A percentile compares a stretch with the other conserved stretches of the same genome.
phyloP scores from a whole-genome alignment of 495 filamentous ascomycete genomes.

The Penicillium salamii region DNA sequence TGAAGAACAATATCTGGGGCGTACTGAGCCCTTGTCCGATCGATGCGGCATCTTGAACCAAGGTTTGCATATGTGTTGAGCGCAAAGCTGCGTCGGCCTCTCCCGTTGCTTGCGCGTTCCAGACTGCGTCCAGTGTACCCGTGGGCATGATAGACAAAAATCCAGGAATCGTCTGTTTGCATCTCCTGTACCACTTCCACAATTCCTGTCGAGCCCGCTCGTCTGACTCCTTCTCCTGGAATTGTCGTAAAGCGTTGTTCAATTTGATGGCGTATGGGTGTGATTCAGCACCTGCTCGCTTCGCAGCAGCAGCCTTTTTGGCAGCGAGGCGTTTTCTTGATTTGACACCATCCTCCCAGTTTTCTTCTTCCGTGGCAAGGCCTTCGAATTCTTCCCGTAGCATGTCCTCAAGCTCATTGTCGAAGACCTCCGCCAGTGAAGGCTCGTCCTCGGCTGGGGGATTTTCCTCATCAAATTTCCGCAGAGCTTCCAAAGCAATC shows the following conservation, averaged over 20 bases:
- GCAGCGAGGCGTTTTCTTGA: conserved; percentile 17
- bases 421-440: conserved; percentile 39
- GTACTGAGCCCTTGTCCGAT: conserved; percentile 50
- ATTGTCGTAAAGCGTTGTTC: conserved; percentile 24
- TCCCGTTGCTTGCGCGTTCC: conserved; percentile 46
- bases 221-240: conserved; percentile 23
- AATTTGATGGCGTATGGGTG: conserved; percentile 37
- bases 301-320: conserved; percentile 21
- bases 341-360: conserved; percentile 28
- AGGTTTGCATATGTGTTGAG: conserved; percentile 55
- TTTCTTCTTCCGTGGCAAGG: conserved; percentile 39
- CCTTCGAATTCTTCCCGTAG: conserved; percentile 42
- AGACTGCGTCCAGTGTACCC: conserved; percentile 39
- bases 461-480: conserved; percentile 38
- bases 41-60: conserved; percentile 61
- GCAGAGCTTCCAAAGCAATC: conserved; percentile 41
- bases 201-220: conserved; percentile 30
- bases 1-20: conserved; percentile 59
- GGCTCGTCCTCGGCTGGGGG: conserved; percentile 19
- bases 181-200: conserved; percentile 47
- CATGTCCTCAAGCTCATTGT: conserved; percentile 45
- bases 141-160: conserved; percentile 37
- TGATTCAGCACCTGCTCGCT: conserved; percentile 17
- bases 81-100: conserved; percentile 38
- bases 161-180: conserved; percentile 36